These are phyloP conservation scores for Phoma sp. DNA, from an alignment of 2,329 filamentous ascomycete genomes.

Conservation along the genomic window DNA sequence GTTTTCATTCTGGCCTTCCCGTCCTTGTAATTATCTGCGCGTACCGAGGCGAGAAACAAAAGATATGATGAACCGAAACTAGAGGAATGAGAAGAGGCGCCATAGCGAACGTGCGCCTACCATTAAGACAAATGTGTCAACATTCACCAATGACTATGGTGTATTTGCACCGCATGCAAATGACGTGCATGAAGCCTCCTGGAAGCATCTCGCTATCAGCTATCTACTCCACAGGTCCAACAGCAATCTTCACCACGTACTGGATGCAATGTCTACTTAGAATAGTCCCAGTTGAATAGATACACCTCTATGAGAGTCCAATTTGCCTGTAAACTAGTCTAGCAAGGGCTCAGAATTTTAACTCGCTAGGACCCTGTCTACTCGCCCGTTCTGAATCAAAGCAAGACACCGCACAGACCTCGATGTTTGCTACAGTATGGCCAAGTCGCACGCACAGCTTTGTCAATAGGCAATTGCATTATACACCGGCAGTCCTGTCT, in stretches of 20 bases:
- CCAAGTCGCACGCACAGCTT: background rate
- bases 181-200: background rate
- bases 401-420: slow-evolving; percentile 1
- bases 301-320: too few species aligned
- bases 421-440: slow-evolving; percentile 1
- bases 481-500: background rate
- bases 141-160: background rate
- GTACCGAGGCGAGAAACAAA: background rate
- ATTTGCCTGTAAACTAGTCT: background rate
- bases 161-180: background rate
- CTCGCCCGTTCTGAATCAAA: background rate
- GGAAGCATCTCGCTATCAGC: background rate
- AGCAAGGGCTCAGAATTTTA: background rate
- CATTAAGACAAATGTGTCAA: background rate
- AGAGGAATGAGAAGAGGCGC: slow-evolving; percentile 1
- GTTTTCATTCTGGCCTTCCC: too few species aligned
- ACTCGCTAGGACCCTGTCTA: background rate
- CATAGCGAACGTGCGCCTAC: background rate
- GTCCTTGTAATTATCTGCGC: too few species aligned
- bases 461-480: background rate
- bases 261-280: too few species aligned
- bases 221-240: background rate
- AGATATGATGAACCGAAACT: background rate
- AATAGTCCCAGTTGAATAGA: too few species aligned
- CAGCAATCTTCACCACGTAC: too few species aligned